Evolutionary conservation across 306 rosid species (phyloP), one percentile per base, ranked within the genome.

Genomic region (Cucurbita moschata): DNA sequence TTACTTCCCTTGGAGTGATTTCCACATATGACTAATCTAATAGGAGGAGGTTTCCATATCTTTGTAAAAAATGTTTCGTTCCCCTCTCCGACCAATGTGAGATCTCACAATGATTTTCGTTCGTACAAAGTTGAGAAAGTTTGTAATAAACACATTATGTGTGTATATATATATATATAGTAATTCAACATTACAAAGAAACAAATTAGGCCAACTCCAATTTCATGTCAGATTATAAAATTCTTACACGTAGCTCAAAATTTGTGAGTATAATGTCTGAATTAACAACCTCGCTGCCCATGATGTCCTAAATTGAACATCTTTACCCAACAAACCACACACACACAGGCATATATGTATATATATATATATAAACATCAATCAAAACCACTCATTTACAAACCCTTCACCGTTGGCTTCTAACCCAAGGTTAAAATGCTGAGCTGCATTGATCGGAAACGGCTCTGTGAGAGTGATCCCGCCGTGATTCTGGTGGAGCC

Each of bases 401-500:
- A 82, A 87, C 9, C 88, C 90, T 44, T 61, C 67, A 52, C 71
- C 78, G 23, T 62, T 64, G 46, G 30, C 73, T 13, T 75, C 72
- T 39, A 75, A 38, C 23, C 78, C 78, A n/a, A 75, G 10, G 72
- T 67, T 67, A 38, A 47, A 75, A 13, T 67, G 72, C n/a, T 51
- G 73, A 19, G 84, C 91, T 1, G 90, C 86, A 52, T 80, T 88
- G 63, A 88, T 79, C 8, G 92, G 90, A 77, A 84, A 92, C 26
- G 96, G 81, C 63, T 89, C 97, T 16, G 95, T 73, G 18, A 92
- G 77, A 57, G 87, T 85, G 13, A 87, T 83, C 15, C 87, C 67
- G 37, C 21, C 89, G 55, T 88, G 84, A 60, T 92, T 88, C 83
- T 90, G 98, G 72, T 90, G 91, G 67, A 92, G 96, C 11, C 98